These are phyloP conservation scores for Immersiporthe knoxdaviesiana DNA, from an alignment of 2,329 filamentous ascomycete genomes.

Conservation along the genomic window DNA sequence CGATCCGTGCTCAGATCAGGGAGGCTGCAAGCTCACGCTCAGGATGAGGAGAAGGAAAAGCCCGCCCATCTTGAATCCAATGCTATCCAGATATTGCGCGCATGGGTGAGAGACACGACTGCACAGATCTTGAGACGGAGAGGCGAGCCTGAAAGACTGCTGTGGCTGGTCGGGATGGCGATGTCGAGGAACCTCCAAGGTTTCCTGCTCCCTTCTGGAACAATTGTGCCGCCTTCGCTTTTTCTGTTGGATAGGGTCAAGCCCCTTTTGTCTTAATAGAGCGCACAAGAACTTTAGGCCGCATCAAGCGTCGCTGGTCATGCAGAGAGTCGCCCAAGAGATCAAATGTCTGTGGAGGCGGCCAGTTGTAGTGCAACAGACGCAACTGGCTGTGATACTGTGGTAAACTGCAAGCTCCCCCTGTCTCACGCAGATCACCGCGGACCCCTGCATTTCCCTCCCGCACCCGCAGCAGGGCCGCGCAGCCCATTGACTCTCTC, in stretches of 20 bases:
- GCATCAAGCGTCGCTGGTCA: not conserved
- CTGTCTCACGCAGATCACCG: slow-evolving; percentile 9
- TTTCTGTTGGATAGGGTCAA: not conserved
- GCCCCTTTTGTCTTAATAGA: not conserved
- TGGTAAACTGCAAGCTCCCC: slow-evolving; percentile 8
- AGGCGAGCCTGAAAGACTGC: not conserved
- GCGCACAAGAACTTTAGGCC: not conserved
- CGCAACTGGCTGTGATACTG: not conserved
- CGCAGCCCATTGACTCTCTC: not conserved
- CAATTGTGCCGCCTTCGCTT: not conserved
- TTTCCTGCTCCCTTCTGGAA: slow-evolving; percentile 5
- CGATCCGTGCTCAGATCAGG: slow-evolving; percentile 8
- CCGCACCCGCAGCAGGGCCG: not conserved
- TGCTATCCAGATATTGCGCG: slow-evolving; percentile 5
- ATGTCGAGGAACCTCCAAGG: not conserved
- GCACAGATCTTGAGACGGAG: not conserved
- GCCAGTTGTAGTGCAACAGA: slow-evolving; percentile 1
- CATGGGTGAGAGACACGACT: slow-evolving; percentile 20
- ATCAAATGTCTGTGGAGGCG: not conserved
- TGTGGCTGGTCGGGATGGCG: not conserved
- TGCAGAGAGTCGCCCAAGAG: not conserved
- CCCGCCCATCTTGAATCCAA: slow-evolving; percentile 35
- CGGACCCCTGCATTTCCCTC: slow-evolving; percentile 3
- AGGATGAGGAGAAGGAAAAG: slow-evolving; percentile 41
- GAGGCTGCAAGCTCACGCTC: slow-evolving; percentile 36